These are phyloP conservation scores for Persicaria maculosa DNA, from an alignment of 148 eudicot species.

Conservation along the genomic window DNA sequence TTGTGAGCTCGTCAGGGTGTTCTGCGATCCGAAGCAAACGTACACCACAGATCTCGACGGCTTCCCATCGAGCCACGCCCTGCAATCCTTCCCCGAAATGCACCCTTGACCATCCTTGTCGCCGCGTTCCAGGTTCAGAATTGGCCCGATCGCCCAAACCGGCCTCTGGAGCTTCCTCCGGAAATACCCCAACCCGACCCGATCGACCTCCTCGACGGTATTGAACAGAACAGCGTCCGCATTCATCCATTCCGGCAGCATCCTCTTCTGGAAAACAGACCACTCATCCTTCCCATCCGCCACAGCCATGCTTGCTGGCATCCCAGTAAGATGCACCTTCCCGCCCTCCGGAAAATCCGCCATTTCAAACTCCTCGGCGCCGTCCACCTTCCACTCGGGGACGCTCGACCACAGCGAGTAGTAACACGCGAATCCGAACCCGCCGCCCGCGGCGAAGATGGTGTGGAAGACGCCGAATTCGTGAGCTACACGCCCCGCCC, in stretches of 20 bases:
- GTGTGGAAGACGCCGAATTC: conserved; percentile 32
- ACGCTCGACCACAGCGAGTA: conserved; percentile 32
- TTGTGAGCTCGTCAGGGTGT: conserved; percentile 40
- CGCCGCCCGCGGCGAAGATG: conserved; percentile 30
- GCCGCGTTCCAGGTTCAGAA: conserved; percentile 12
- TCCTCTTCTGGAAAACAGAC: conserved; percentile 21
- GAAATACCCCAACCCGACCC: conserved; percentile 38
- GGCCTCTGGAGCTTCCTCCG: conserved; percentile 26
- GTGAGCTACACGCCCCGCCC: conserved; percentile 32
- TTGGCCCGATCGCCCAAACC: conserved; percentile 48
- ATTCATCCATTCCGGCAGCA: conserved; percentile 25
- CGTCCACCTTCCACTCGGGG: conserved; percentile 25
- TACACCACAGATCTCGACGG: conserved; percentile 39
- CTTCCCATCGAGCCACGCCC: conserved; percentile 37
- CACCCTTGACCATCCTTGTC: not conserved
- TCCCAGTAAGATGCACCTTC: conserved; percentile 27
- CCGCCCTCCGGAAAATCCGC: conserved; percentile 43
- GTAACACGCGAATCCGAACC: conserved; percentile 37
- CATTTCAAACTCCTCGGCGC: conserved; percentile 19
- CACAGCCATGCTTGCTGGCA: conserved; percentile 17
- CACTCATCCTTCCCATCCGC: conserved; percentile 31
- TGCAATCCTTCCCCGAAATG: conserved; percentile 15
- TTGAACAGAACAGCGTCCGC: conserved; percentile 40
- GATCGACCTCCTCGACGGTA: conserved; percentile 38
- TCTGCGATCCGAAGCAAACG: conserved; percentile 50